A percentile compares a stretch with the other conserved stretches of the same genome.
Conservation (phyloP, 2,329 filamentous ascomycete genomes). For the Ophiostoma piceae region DNA sequence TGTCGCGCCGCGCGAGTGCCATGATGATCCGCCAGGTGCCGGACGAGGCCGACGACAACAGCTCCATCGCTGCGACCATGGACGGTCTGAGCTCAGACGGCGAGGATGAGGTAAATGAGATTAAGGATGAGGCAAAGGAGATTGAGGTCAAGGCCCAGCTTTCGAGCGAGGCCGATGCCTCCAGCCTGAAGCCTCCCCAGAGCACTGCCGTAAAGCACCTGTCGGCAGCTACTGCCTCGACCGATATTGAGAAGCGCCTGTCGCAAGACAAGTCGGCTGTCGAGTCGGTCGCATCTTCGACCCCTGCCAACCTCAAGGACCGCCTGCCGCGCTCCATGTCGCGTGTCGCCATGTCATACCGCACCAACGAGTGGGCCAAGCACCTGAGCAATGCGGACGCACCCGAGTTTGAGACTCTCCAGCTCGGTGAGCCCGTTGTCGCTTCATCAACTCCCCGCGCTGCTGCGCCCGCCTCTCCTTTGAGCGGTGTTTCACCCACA, state of each 20-base stretch:
- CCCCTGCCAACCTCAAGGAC: conserved; percentile 48
- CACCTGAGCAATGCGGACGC: conserved; percentile 72
- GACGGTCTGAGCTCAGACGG: conserved; percentile 48
- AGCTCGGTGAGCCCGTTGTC: conserved; percentile 39
- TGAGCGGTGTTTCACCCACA: conserved; percentile 14
- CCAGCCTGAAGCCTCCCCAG: conserved; percentile 5
- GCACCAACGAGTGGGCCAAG: conserved; percentile 96
- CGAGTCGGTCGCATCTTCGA: conserved; percentile 39
- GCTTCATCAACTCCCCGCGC: background rate
- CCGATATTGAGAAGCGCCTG: conserved; percentile 17
- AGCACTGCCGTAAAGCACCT: background rate
- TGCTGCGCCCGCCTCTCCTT: background rate
- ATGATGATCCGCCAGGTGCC: conserved; percentile 36
- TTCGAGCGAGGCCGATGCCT: conserved; percentile 10
- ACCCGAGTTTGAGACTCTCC: conserved; percentile 60
- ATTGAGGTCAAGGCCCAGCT: conserved; percentile 33
- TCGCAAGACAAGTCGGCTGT: conserved; percentile 32
- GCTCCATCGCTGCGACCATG: conserved; percentile 54
- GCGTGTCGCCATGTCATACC: conserved; percentile 71
- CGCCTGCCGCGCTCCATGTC: conserved; percentile 67
- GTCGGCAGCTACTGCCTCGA: conserved; percentile 14
- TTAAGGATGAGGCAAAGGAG: conserved; percentile 27
- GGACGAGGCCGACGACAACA: conserved; percentile 38
- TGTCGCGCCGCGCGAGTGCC: conserved; percentile 34
- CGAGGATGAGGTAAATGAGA: conserved; percentile 34